Conservation (phyloP, 2,329 filamentous ascomycete genomes). For the Diplodia corticola region DNA sequence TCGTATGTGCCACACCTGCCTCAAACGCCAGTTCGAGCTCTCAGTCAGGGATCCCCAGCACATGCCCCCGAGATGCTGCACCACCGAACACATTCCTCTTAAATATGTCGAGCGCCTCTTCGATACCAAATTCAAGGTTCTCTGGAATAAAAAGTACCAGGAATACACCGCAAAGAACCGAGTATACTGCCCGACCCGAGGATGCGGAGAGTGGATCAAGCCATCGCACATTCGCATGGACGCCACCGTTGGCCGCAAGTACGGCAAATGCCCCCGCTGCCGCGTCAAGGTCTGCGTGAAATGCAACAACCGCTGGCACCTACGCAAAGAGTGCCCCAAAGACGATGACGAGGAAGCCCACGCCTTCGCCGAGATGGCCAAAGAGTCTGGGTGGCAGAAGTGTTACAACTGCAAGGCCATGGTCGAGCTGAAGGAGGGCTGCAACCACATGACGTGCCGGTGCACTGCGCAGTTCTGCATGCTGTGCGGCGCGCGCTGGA, state of each 20-base stretch:
- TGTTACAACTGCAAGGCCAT: slow-evolving; percentile 73
- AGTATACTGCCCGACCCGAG: slow-evolving; percentile 71
- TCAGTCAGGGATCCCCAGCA: slow-evolving; percentile 75
- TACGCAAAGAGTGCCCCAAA: slow-evolving; percentile 64
- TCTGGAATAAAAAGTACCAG: slow-evolving; percentile 78
- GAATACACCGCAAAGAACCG: slow-evolving; percentile 74
- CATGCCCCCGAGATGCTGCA: slow-evolving; percentile 86
- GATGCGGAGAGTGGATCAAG: slow-evolving; percentile 79
- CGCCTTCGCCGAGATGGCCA: slow-evolving; percentile 63
- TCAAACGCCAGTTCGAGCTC: slow-evolving; percentile 72
- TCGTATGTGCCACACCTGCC: slow-evolving; percentile 75
- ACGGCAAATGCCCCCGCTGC: slow-evolving; percentile 70
- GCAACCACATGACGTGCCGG: slow-evolving; percentile 85
- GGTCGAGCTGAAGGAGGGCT: slow-evolving; percentile 79
- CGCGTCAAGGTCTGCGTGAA: slow-evolving; percentile 70
- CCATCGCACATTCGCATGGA: slow-evolving; percentile 66
- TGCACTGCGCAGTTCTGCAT: slow-evolving; percentile 87
- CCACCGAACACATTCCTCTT: slow-evolving; percentile 68
- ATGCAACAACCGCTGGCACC: slow-evolving; percentile 75
- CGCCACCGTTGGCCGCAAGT: slow-evolving; percentile 52
- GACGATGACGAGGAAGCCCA: slow-evolving; percentile 69
- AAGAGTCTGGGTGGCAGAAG: slow-evolving; percentile 69
- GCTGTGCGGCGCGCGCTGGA: slow-evolving; percentile 80
- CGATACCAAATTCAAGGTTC: slow-evolving; percentile 69
- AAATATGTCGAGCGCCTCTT: slow-evolving; percentile 77